These are phyloP conservation scores for Spergularia marina DNA, from an alignment of 148 eudicot species.

Conservation along the genomic window DNA sequence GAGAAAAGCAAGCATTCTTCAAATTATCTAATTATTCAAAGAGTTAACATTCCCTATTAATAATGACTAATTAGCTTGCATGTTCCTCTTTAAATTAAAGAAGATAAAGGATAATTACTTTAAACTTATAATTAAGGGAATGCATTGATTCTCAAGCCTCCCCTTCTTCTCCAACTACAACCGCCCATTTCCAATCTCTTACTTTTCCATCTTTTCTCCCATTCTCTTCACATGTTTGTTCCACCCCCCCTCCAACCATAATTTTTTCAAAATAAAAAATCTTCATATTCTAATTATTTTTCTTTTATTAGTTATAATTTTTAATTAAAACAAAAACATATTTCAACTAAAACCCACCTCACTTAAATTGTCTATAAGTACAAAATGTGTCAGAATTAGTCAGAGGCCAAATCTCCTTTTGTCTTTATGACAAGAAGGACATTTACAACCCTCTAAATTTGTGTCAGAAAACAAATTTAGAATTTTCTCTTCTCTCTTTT, in stretches of 20 bases:
- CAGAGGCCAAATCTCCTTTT: constrained; percentile 37
- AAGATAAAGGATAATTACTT: background rate
- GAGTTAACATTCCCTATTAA: constrained; percentile 6
- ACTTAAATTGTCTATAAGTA: constrained; percentile 22
- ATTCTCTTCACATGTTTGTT: constrained; percentile 28
- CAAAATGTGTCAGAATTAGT: constrained; percentile 49
- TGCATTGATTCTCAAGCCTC: constrained; percentile 35
- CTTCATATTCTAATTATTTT: no score
- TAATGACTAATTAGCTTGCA: background rate
- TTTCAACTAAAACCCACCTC: constrained; percentile 2
- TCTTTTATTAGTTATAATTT: background rate
- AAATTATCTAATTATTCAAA: constrained; percentile 12
- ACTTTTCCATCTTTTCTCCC: constrained; percentile 5
- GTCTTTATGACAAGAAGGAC: constrained; percentile 39
- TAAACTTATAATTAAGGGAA: background rate
- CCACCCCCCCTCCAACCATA: constrained; percentile 28
- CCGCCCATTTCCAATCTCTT: constrained; percentile 48
- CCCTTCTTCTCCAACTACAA: constrained; percentile 18
- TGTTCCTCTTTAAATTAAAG: constrained; percentile 5
- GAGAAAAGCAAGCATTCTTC: background rate
- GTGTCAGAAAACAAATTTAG: constrained; percentile 9
- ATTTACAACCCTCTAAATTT: background rate
- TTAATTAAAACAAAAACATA: background rate
- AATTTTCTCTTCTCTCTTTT: background rate
- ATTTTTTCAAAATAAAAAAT: background rate